A percentile compares a stretch with the other conserved stretches of the same genome.
Conservation (phyloP, 495 filamentous ascomycete species). For the Neurospora terricola region DNA sequence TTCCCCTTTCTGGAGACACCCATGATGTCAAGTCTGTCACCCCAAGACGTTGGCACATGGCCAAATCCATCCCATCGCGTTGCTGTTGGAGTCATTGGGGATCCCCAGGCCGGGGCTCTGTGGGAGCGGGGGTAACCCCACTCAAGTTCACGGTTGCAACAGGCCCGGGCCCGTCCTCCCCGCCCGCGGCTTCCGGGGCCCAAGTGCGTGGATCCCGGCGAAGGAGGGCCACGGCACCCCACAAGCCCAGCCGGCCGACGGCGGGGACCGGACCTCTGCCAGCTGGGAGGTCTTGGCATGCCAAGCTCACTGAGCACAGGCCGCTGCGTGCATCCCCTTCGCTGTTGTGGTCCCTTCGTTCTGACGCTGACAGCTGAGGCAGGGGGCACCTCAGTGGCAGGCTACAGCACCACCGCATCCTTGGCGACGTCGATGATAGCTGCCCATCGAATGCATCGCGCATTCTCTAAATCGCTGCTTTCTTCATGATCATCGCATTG, state of each 20-base stretch:
- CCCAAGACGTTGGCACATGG: neutral
- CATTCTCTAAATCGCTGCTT: neutral
- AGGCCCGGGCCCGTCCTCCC: neutral
- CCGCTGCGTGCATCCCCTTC: neutral
- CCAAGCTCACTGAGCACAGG: neutral
- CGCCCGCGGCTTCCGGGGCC: neutral
- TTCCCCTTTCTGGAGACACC: neutral
- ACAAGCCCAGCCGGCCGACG: neutral
- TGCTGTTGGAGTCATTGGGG: neutral
- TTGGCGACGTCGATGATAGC: neutral
- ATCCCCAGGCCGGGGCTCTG: neutral
- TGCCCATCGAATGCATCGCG: neutral
- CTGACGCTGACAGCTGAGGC: neutral
- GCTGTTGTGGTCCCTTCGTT: neutral
- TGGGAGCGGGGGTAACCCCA: neutral
- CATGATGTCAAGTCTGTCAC: neutral
- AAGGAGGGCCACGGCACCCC: neutral
- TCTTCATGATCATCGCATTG: neutral
- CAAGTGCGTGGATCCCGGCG: neutral
- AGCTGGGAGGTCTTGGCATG: neutral
- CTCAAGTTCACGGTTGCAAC: neutral
- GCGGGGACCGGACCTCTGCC: neutral
- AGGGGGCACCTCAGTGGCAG: neutral
- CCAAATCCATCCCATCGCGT: neutral
- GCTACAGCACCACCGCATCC: neutral